phyloP scores from a whole-genome alignment of 768 basidiomycete species.

The Lactarius hatsudake region DNA sequence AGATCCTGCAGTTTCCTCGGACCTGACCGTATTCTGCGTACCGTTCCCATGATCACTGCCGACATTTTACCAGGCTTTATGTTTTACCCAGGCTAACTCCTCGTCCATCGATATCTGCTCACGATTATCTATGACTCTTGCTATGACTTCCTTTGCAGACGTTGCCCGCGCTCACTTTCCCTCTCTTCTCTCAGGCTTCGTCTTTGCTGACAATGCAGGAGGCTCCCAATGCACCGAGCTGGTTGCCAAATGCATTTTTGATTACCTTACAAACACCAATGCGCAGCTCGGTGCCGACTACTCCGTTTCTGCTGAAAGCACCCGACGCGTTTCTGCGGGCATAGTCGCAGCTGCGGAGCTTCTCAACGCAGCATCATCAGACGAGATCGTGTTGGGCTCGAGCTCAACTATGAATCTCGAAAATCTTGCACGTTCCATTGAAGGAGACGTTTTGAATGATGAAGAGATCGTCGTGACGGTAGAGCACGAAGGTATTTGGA shows the following conservation, averaged over 20 bases:
- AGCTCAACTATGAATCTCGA: constrained; percentile 69
- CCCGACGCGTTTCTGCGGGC: constrained; percentile 50
- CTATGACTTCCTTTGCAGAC: constrained; percentile 35
- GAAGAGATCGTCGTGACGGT: constrained; percentile 79
- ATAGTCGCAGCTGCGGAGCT: constrained; percentile 52
- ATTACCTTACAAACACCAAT: constrained; percentile 71
- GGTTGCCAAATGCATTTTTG: constrained; percentile 57
- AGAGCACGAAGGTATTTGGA: constrained; percentile 68
- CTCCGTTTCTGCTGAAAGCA: constrained; percentile 51
- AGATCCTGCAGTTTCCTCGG: too few species aligned
- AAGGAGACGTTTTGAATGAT: constrained; percentile 48
- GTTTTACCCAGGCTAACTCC: neutral
- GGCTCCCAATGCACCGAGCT: constrained; percentile 61
- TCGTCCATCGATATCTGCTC: neutral
- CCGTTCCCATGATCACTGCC: neutral
- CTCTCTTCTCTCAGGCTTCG: constrained; percentile 52
- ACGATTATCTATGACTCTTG: constrained; percentile 6
- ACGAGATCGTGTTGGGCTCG: constrained; percentile 65
- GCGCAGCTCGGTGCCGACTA: constrained; percentile 74
- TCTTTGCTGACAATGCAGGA: constrained; percentile 76
- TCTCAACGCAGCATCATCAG: constrained; percentile 58
- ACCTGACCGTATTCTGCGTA: too few species aligned
- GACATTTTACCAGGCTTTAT: neutral
- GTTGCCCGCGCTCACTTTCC: constrained; percentile 62
- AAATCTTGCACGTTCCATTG: constrained; percentile 64